These are phyloP conservation scores for Conringia planisiliqua DNA, from an alignment of 345 rosid species.

Conservation along the genomic window DNA sequence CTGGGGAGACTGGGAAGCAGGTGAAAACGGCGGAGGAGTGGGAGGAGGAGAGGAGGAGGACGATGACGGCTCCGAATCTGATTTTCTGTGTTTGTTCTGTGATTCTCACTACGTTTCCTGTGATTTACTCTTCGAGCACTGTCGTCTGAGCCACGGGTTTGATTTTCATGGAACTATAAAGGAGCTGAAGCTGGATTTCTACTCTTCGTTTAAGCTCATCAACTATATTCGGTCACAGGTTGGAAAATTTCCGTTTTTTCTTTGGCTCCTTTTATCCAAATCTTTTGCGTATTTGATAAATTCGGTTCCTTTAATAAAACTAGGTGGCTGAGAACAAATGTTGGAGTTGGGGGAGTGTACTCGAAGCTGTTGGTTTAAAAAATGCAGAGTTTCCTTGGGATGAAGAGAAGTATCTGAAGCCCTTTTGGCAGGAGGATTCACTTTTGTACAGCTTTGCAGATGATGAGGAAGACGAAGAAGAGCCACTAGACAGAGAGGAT, in stretches of 20 bases:
- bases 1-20: conserved; percentile 69
- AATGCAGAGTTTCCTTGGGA: conserved; percentile 43
- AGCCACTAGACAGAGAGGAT: conserved; percentile 48
- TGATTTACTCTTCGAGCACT: conserved; percentile 59
- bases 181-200: conserved; percentile 61
- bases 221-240: conserved; percentile 85
- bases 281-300: not conserved
- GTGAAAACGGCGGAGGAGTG: conserved; percentile 31
- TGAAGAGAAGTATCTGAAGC: conserved; percentile 67
- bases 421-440: conserved; percentile 73
- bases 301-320: not conserved
- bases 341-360: conserved; percentile 60
- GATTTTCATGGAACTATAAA: conserved; percentile 53
- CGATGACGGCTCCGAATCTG: conserved; percentile 35
- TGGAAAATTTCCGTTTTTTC: not conserved
- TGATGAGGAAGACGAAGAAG: conserved; percentile 71
- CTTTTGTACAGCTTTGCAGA: conserved; percentile 74
- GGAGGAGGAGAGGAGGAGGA: conserved; percentile 25
- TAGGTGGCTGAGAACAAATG: conserved; percentile 76
- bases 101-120: conserved; percentile 51
- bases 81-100: conserved; percentile 64
- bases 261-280: not conserved
- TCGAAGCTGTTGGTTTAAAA: conserved; percentile 37
- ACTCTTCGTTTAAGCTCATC: conserved; percentile 74
- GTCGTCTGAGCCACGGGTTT: conserved; percentile 48